A percentile compares a stretch with the other conserved stretches of the same genome.
These are phyloP conservation scores for Arachis hypogaea DNA, from an alignment of 306 rosid species.

Conservation along the genomic window DNA sequence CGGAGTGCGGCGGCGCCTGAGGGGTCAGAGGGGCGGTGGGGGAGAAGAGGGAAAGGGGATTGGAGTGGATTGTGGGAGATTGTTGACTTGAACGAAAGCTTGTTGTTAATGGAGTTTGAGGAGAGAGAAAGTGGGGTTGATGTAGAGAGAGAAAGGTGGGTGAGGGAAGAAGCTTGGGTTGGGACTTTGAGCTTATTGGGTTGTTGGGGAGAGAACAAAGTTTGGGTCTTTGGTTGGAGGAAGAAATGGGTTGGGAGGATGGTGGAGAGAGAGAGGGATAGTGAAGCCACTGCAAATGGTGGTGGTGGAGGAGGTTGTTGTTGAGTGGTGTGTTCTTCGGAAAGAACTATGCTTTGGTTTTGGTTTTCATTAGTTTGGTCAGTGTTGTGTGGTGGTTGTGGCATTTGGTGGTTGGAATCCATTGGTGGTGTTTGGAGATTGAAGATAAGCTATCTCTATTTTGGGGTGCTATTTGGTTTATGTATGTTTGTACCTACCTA, in stretches of 20 bases:
- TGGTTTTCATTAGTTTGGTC: neutral
- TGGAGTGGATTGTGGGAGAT: conserved; percentile 77
- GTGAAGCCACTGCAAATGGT: conserved; percentile 64
- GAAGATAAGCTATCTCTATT: neutral
- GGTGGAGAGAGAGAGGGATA: conserved; percentile 72
- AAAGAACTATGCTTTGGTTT: neutral
- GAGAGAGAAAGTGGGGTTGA: conserved; percentile 46
- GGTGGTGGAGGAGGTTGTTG: conserved; percentile 35
- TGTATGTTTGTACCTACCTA: neutral
- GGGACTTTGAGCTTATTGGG: conserved; percentile 69
- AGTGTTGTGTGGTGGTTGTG: neutral
- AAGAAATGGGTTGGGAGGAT: conserved; percentile 56
- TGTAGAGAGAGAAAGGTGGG: conserved; percentile 72
- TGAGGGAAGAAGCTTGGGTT: conserved; percentile 82
- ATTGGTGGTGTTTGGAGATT: conserved; percentile 1
- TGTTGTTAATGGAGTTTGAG: conserved; percentile 24
- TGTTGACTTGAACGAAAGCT: conserved; percentile 68
- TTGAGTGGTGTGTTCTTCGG: neutral
- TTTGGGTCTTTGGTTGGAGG: conserved; percentile 55
- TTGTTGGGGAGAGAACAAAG: conserved; percentile 48
- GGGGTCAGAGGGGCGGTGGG: conserved; percentile 85
- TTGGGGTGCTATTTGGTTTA: neutral
- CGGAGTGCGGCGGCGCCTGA: conserved; percentile 81
- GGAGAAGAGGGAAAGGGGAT: conserved; percentile 61
- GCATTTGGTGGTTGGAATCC: neutral